Evolutionary conservation across 2,329 filamentous ascomycete species (phyloP), one percentile per base, ranked within the genome.

Genomic region (Fonsecaea multimorphosa): DNA sequence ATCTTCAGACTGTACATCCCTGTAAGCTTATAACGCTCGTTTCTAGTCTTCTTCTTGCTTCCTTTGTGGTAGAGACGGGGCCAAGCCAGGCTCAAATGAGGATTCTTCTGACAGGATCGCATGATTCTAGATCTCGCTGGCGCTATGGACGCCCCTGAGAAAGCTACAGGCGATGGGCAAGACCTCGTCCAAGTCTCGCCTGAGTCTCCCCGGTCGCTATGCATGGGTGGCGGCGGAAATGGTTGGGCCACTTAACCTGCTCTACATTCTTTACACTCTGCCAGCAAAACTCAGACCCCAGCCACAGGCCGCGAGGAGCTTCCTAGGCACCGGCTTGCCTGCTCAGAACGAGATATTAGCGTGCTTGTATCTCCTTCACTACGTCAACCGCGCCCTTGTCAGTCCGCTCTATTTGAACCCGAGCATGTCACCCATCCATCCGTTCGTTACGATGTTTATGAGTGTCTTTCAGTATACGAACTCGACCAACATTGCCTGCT

Each of bases 191-290:
- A 68, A 73, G 27, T 72, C 70, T 56, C 75, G 83, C 2, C 82
- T 95, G 76, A 99, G 99, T 79, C 78, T 98, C n/a, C 91, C 93
- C 1, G 95, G 95, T 67, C 91, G 91, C 72, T 81, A 92, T 69
- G 93, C 87, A 64, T 99, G 95, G 95, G 84, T 91, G 63, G 86
- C 88, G 1, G 97, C 97, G 92, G 95, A 99, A 78, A 81, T 86
- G 14, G 88, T 91, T 0, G 92, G 92, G 16, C 89, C 93, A 74
- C 73, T 92, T 36, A 90, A 88, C 12, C 80, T 97, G 65, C 78
- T 95, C 62, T 97, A 97, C 80, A 87, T 90, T 72, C 89, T 97
- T 84, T 83, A 80, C 71, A 87, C 85, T 16, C 82, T 96, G 27
- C 88, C 91, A 1, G 72, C 77, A 1, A 78, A 86, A 72, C 62